Percentiles rank a stretch among this genome's conserved stretches.
phyloP scores from a whole-genome alignment of 1,284 basidiomycete species.

The Pseudozyma tsukubaensis region DNA sequence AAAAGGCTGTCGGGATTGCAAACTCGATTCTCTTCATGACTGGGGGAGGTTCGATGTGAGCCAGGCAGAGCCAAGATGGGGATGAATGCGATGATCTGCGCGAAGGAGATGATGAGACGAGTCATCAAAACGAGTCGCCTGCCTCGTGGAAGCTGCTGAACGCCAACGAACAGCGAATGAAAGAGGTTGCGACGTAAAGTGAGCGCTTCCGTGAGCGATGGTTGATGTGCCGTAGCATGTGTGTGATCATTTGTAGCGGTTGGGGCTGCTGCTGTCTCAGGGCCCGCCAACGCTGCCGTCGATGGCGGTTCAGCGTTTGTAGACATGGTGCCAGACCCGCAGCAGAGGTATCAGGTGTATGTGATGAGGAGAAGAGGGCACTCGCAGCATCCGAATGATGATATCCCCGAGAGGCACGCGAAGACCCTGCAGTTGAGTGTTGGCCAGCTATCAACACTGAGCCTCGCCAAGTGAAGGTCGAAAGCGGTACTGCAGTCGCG shows the following conservation, averaged over 20 bases:
- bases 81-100: slow-evolving; percentile 45
- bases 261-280: background rate
- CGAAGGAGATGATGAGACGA: slow-evolving; percentile 30
- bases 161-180: slow-evolving; percentile 29
- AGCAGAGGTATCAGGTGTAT: no score
- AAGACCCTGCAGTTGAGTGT: no score
- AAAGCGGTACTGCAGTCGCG: no score
- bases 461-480: no score
- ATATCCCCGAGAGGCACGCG: no score
- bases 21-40: slow-evolving; percentile 21
- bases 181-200: slow-evolving; percentile 48
- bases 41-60: slow-evolving; percentile 26
- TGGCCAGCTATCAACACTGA: no score
- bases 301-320: slow-evolving; percentile 16
- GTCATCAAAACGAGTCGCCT: slow-evolving; percentile 39
- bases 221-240: background rate
- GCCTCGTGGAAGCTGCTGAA: slow-evolving; percentile 39
- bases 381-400: no score
- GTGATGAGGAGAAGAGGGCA: no score
- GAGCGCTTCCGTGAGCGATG: slow-evolving; percentile 45
- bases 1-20: slow-evolving; percentile 56
- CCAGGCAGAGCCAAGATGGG: slow-evolving; percentile 34
- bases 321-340: slow-evolving; percentile 15
- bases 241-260: background rate
- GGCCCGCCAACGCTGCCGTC: background rate